phyloP scores from a whole-genome alignment of 108 stramenopile species.

The Heterococcus sp. region DNA sequence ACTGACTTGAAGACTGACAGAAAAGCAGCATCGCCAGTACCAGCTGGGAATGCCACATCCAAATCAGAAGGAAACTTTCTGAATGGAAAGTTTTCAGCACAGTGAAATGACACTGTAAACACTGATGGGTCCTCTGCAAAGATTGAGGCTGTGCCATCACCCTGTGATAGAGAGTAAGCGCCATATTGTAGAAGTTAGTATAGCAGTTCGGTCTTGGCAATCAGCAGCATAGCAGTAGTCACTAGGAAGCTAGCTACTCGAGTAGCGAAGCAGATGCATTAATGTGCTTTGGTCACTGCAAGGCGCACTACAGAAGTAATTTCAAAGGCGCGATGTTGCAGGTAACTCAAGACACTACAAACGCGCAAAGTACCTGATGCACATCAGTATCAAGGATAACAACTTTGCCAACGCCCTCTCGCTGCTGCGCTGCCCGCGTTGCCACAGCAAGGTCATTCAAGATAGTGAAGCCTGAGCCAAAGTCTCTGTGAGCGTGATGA shows the following conservation, averaged over 20 bases:
- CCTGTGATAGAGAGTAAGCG: conserved; percentile 13
- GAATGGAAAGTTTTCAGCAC: conserved; percentile 12
- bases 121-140: conserved; percentile 12
- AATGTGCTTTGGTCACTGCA: too few species aligned
- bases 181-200: too few species aligned
- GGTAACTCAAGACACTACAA: too few species aligned
- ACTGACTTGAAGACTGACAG: conserved; percentile 7
- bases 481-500: conserved; percentile 23
- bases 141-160: conserved; percentile 18
- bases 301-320: too few species aligned
- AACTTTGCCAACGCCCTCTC: conserved; percentile 13
- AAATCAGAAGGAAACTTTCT: conserved; percentile 8
- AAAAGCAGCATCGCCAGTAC: conserved; percentile 6
- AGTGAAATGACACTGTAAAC: conserved; percentile 14
- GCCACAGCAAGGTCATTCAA: conserved; percentile 24
- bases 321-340: too few species aligned
- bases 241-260: too few species aligned
- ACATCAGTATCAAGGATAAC: too few species aligned
- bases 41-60: conserved; percentile 6
- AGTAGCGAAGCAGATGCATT: too few species aligned
- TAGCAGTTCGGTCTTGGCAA: too few species aligned
- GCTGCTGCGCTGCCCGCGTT: conserved; percentile 13
- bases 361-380: too few species aligned
- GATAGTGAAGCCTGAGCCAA: conserved; percentile 26
- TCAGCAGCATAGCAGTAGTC: too few species aligned